These are phyloP conservation scores for Tuber aestivum DNA, from an alignment of 495 filamentous ascomycete species.

Conservation along the genomic window DNA sequence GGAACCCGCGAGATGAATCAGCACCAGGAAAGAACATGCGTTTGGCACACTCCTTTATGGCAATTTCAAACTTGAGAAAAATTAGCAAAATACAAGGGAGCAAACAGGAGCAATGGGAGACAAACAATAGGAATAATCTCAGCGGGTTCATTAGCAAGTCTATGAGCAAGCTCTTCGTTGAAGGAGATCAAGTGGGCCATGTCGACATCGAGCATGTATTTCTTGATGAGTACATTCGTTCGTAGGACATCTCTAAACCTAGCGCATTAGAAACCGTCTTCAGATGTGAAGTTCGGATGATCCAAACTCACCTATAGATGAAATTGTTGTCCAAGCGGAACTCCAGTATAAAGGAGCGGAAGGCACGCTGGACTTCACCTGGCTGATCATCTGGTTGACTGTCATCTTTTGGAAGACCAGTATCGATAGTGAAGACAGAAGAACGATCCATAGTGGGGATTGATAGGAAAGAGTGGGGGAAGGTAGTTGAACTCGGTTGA, in stretches of 20 bases:
- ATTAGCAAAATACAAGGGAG: conserved; percentile 25
- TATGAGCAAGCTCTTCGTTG: conserved; percentile 92
- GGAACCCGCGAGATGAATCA: conserved; percentile 62
- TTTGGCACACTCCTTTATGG: conserved; percentile 82
- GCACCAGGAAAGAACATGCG: conserved; percentile 69
- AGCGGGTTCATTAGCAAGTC: conserved; percentile 80
- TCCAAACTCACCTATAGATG: conserved; percentile 71
- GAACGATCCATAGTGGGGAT: conserved; percentile 68
- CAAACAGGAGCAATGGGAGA: conserved; percentile 2
- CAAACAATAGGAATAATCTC: conserved; percentile 87
- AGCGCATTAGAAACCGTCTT: conserved; percentile 10
- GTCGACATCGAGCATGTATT: conserved; percentile 95
- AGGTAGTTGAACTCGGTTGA: conserved; percentile 19
- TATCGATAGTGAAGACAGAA: conserved; percentile 69
- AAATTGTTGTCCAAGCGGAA: conserved; percentile 95
- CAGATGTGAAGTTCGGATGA: conserved; percentile 9
- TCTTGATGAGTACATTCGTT: conserved; percentile 90
- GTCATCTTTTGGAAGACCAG: conserved; percentile 64
- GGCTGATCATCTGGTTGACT: conserved; percentile 53
- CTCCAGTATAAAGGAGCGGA: conserved; percentile 82
- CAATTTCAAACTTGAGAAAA: conserved; percentile 70
- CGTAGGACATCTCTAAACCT: conserved; percentile 77
- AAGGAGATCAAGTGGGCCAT: conserved; percentile 93
- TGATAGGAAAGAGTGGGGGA: conserved; percentile 31
- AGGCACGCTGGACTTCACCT: conserved; percentile 55